A percentile compares a stretch with the other conserved stretches of the same genome.
These are phyloP conservation scores for Moesziomyces globuligerus DNA, from an alignment of 1,284 basidiomycete genomes.

Conservation along the genomic window DNA sequence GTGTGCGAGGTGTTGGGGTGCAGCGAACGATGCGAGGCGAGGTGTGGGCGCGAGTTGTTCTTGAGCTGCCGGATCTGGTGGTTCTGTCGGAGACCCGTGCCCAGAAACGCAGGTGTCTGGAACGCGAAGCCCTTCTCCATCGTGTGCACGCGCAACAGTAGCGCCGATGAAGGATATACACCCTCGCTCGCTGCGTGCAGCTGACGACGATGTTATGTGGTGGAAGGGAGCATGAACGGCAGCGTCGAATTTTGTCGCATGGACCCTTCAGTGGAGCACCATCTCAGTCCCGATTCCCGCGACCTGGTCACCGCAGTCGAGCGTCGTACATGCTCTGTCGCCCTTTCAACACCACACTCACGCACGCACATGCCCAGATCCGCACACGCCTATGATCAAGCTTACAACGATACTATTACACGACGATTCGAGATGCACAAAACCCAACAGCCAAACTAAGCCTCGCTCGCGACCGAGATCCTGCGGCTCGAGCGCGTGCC, in stretches of 20 bases:
- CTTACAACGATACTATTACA: background rate
- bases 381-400: background rate
- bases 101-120: constrained; percentile 24
- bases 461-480: constrained; percentile 38
- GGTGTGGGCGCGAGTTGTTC: constrained; percentile 25
- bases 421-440: background rate
- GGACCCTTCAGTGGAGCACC: constrained; percentile 1
- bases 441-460: constrained; percentile 4
- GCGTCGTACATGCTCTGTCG: background rate
- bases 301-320: background rate
- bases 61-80: constrained; percentile 32
- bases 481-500: constrained; percentile 22
- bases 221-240: background rate
- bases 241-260: background rate
- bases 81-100: constrained; percentile 20
- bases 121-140: constrained; percentile 19
- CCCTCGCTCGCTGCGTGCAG: too few relatives aligned
- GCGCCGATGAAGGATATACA: too few relatives aligned
- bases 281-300: background rate
- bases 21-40: constrained; percentile 18
- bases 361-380: too few relatives aligned
- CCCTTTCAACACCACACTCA: background rate
- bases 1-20: constrained; percentile 14
- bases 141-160: too few relatives aligned
- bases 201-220: background rate